A percentile compares a stretch with the other conserved stretches of the same genome.
phyloP scores from a whole-genome alignment of 2,329 filamentous ascomycete species.

The Ophiocordyceps australis region DNA sequence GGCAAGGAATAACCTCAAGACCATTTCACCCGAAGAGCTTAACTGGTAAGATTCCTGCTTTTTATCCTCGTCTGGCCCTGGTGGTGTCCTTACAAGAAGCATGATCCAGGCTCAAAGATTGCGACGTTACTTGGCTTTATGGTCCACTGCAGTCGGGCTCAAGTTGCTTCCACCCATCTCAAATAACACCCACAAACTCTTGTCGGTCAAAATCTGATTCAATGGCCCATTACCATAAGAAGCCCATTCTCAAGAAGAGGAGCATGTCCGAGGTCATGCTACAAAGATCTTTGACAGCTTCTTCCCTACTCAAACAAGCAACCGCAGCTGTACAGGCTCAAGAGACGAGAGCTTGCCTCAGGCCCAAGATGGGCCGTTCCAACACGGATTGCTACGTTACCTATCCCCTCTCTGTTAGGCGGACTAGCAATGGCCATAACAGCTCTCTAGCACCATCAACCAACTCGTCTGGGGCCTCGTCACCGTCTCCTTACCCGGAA shows the following conservation, averaged over 20 bases:
- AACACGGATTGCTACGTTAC: conserved; percentile 54
- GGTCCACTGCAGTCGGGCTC: conserved; percentile 69
- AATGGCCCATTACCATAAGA: conserved; percentile 49
- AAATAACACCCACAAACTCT: conserved; percentile 20
- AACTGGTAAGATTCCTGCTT: conserved; percentile 50
- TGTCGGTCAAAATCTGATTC: conserved; percentile 38
- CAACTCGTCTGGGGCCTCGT: conserved; percentile 50
- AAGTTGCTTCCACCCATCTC: conserved; percentile 29
- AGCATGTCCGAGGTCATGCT: conserved; percentile 94
- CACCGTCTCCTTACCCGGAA: conserved; percentile 45
- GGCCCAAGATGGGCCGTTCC: conserved; percentile 40
- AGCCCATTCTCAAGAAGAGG: conserved; percentile 90
- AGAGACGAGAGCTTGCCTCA: conserved; percentile 34
- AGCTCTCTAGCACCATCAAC: conserved; percentile 45
- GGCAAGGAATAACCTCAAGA: conserved; percentile 69
- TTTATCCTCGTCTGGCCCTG: not conserved
- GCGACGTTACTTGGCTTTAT: conserved; percentile 94
- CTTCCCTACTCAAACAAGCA: conserved; percentile 78
- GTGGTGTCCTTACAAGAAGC: not conserved
- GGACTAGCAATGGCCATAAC: conserved; percentile 41
- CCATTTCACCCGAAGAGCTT: conserved; percentile 75
- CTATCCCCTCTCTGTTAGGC: conserved; percentile 43
- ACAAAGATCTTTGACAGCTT: conserved; percentile 71
- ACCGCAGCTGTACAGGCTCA: conserved; percentile 75
- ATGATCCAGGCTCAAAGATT: conserved; percentile 68